A percentile compares a stretch with the other conserved stretches of the same genome.
phyloP scores from a whole-genome alignment of 352 stramenopile species.

The Globisporangium polare region DNA sequence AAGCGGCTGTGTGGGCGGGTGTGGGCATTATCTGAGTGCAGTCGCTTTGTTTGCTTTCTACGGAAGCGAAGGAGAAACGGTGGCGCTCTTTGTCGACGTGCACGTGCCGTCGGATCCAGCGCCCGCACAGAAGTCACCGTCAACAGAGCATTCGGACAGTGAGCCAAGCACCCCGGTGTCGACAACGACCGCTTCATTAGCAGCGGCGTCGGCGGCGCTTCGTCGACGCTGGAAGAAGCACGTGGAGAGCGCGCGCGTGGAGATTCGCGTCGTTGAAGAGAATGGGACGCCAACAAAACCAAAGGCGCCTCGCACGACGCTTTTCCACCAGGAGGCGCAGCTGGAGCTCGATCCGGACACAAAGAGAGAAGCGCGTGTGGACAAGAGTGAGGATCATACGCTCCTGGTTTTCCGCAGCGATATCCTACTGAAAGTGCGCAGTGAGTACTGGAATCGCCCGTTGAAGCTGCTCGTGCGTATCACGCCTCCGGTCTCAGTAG shows the following conservation, averaged over 20 bases:
- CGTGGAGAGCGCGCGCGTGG: conserved; percentile 43
- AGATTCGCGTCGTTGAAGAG: conserved; percentile 44
- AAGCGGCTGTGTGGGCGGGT: too few relatives aligned
- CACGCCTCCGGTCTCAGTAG: conserved; percentile 25
- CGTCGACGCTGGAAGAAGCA: conserved; percentile 34
- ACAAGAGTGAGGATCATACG: background rate
- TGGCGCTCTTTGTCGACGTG: conserved; percentile 36
- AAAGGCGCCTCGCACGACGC: conserved; percentile 21
- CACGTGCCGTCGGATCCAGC: conserved; percentile 15
- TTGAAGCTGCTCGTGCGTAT: conserved; percentile 52
- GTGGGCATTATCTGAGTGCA: background rate
- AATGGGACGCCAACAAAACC: background rate
- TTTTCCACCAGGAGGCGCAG: conserved; percentile 63
- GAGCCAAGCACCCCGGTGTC: background rate
- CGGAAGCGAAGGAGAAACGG: conserved; percentile 31
- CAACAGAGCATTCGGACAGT: background rate
- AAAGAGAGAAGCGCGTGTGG: background rate
- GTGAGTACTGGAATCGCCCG: conserved; percentile 53
- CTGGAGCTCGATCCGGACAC: conserved; percentile 27
- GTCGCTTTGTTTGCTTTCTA: background rate
- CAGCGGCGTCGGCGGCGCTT: conserved; percentile 5
- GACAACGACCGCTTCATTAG: background rate
- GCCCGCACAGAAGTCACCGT: background rate
- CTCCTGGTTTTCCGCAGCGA: conserved; percentile 33
- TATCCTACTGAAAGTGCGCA: conserved; percentile 56